A percentile compares a stretch with the other conserved stretches of the same genome.
Conservation (phyloP, 768 basidiomycete genomes). For the Rhodotorula babjevae region DNA sequence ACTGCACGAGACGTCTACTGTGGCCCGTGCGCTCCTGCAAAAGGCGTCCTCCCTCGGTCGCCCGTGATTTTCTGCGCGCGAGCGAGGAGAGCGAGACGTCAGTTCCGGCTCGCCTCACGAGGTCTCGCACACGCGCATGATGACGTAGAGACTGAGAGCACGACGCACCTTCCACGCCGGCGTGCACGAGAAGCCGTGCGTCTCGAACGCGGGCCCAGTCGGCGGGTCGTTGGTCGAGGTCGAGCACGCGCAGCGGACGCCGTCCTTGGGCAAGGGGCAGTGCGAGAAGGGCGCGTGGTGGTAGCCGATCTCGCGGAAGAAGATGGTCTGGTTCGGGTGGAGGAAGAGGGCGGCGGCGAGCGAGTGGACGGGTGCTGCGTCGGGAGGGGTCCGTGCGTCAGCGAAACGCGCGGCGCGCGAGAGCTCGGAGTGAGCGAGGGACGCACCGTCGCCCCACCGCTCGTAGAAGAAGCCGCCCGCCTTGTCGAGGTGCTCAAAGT, state of each 20-base stretch:
- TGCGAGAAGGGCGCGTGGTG: conserved; percentile 91
- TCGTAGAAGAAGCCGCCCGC: conserved; percentile 65
- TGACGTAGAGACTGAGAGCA: background rate
- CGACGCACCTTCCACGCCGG: conserved; percentile 21
- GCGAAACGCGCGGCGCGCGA: background rate
- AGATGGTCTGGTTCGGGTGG: conserved; percentile 78
- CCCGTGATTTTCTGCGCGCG: conserved; percentile 7
- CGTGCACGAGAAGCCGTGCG: conserved; percentile 8
- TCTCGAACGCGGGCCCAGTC: background rate
- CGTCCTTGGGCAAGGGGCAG: conserved; percentile 53
- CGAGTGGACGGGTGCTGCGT: conserved; percentile 70
- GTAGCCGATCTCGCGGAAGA: conserved; percentile 87
- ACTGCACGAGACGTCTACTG: background rate
- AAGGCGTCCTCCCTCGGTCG: background rate
- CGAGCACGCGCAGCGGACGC: conserved; percentile 9
- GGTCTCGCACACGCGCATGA: too few species aligned
- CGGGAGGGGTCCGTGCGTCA: too few species aligned
- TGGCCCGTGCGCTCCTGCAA: background rate
- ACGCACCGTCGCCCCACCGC: conserved; percentile 74
- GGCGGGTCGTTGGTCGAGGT: background rate
- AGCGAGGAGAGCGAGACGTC: background rate
- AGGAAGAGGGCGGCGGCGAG: conserved; percentile 88
- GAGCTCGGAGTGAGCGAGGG: too few species aligned
- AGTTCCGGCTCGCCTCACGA: too few species aligned
- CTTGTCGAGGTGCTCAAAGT: conserved; percentile 73